A percentile compares a stretch with the other conserved stretches of the same genome.
Conservation (phyloP, 768 basidiomycete species). For the Suillus discolor region DNA sequence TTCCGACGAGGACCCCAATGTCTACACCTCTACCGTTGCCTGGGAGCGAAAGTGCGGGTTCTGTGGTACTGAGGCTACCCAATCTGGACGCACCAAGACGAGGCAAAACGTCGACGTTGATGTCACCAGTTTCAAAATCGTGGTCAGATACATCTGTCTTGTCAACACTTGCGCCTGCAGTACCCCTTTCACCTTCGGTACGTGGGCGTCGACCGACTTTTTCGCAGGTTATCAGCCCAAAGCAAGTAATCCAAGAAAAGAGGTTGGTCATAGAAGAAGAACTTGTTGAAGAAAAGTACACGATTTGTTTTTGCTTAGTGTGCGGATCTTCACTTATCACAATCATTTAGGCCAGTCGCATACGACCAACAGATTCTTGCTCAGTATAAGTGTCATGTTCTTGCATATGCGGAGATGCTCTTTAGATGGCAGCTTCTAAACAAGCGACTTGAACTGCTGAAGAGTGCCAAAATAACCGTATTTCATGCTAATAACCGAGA, state of each 20-base stretch:
- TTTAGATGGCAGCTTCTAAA: slow-evolving; percentile 71
- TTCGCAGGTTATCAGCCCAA: slow-evolving; percentile 41
- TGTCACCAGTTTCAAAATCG: slow-evolving; percentile 47
- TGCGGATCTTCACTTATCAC: slow-evolving; percentile 8
- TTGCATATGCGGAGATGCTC: slow-evolving; percentile 74
- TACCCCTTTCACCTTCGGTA: slow-evolving; percentile 46
- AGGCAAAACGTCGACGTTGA: slow-evolving; percentile 24
- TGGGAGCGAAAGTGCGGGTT: slow-evolving; percentile 18
- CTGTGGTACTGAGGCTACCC: slow-evolving; percentile 19
- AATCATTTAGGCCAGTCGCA: slow-evolving; percentile 23
- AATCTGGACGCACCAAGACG: slow-evolving; percentile 33
- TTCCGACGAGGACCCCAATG: slow-evolving; percentile 11
- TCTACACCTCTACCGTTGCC: slow-evolving; percentile 29
- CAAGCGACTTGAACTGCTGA: slow-evolving; percentile 75
- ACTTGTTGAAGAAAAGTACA: slow-evolving; percentile 20
- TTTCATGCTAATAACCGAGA: slow-evolving; percentile 29
- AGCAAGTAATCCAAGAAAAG: slow-evolving; percentile 35
- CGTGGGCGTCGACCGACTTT: slow-evolving; percentile 42
- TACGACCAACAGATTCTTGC: slow-evolving; percentile 44
- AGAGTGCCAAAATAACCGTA: slow-evolving; percentile 49
- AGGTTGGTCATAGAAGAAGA: slow-evolving; percentile 40
- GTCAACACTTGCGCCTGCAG: slow-evolving; percentile 28
- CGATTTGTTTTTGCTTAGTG: neutral
- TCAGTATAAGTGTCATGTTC: slow-evolving; percentile 55
- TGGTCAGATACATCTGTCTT: slow-evolving; percentile 55